These are phyloP conservation scores for Paramecium sonneborni DNA, from an alignment of 73 alveolate species.

Conservation along the genomic window DNA sequence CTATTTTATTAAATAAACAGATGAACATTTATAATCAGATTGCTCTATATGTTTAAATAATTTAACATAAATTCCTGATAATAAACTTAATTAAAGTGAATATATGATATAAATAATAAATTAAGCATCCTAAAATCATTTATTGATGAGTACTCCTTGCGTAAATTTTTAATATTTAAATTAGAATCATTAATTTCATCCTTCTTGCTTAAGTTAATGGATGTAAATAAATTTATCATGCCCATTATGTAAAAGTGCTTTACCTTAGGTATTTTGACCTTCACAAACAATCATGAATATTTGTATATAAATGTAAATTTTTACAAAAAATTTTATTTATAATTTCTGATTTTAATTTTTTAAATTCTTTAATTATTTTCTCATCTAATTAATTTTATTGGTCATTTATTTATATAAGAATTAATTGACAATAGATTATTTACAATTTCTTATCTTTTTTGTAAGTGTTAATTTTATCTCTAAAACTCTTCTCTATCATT, in stretches of 20 bases:
- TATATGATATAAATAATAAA: not conserved
- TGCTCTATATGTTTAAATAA: not conserved
- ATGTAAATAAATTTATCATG: not conserved
- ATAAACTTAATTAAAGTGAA: not conserved
- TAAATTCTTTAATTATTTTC: too few species aligned
- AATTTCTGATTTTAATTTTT: too few species aligned
- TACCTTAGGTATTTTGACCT: not conserved
- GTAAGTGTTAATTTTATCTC: too few species aligned
- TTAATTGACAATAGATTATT: too few species aligned
- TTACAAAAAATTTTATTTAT: too few species aligned
- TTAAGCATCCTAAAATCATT: not conserved
- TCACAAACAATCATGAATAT: not conserved
- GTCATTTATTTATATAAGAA: too few species aligned
- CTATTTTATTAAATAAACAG: not conserved
- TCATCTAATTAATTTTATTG: too few species aligned
- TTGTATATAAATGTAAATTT: not conserved
- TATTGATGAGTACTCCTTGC: not conserved
- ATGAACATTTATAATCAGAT: not conserved
- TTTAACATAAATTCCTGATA: not conserved
- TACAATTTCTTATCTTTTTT: too few species aligned
- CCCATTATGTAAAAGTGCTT: not conserved
- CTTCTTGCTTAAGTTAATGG: not conserved
- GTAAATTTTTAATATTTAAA: not conserved
- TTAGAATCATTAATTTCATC: slow-evolving; percentile 5
- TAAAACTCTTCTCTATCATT: too few species aligned